phyloP scores from a whole-genome alignment of 306 rosid species.

The Hippophae tibetana region DNA sequence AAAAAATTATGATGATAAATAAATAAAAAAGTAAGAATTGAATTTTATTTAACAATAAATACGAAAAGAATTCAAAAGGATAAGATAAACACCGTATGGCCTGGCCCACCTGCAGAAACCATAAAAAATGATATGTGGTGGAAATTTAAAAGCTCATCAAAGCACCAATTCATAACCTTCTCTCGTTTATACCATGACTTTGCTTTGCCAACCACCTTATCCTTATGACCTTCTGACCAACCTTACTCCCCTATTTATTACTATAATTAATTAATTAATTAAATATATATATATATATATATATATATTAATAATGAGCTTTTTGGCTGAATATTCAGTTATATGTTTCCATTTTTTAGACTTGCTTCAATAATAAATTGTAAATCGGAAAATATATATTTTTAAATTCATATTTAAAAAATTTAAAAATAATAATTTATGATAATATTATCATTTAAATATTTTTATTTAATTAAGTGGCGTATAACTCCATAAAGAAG shows the following conservation, averaged over 20 bases:
- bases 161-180: constrained; percentile 9
- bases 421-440: no score
- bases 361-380: no score
- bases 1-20: no score
- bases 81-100: constrained; percentile 1
- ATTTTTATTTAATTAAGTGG: not conserved
- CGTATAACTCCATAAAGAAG: not conserved
- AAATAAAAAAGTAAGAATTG: no score
- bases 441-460: not conserved
- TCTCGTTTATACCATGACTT: constrained; percentile 13
- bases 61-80: constrained; percentile 14
- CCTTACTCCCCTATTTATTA: not conserved
- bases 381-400: no score
- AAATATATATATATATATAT: no score
- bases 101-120: constrained; percentile 13
- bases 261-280: not conserved
- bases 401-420: no score
- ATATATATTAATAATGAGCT: no score
- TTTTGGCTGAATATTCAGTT: no score
- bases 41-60: not conserved
- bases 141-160: constrained; percentile 25
- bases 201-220: constrained; percentile 51
- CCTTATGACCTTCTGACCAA: constrained; percentile 13
- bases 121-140: constrained; percentile 23
- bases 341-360: no score